These are phyloP conservation scores for Debaryomyces fabryi DNA, from an alignment of 1,139 yeast species.

Conservation along the genomic window DNA sequence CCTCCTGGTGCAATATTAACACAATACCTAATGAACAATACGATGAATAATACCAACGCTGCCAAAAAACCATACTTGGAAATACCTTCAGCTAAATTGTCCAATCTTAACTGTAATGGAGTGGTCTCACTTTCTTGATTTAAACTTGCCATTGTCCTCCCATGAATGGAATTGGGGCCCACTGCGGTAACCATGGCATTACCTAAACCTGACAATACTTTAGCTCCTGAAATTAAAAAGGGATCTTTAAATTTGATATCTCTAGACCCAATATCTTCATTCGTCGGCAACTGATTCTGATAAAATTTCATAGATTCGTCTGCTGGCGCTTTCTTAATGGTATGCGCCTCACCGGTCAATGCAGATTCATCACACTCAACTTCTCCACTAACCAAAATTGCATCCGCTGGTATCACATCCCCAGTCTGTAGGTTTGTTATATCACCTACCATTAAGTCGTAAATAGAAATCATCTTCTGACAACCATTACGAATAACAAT, in stretches of 20 bases:
- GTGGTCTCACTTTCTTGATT: conserved; percentile 78
- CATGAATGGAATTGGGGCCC: conserved; percentile 86
- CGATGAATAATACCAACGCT: conserved; percentile 75
- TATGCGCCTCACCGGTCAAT: conserved; percentile 90
- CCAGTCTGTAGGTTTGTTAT: conserved; percentile 85
- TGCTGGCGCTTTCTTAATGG: conserved; percentile 69
- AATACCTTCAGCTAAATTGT: conserved; percentile 85
- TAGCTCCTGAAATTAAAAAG: conserved; percentile 88
- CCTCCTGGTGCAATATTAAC: conserved; percentile 64
- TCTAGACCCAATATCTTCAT: conserved; percentile 55
- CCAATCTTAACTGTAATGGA: conserved; percentile 84
- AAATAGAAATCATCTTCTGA: conserved; percentile 70
- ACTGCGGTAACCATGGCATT: conserved; percentile 86
- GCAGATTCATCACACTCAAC: conserved; percentile 92
- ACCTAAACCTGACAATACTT: conserved; percentile 84
- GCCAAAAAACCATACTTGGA: conserved; percentile 91
- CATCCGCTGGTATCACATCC: conserved; percentile 90
- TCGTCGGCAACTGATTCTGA: conserved; percentile 30
- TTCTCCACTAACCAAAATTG: conserved; percentile 72
- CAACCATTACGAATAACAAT: conserved; percentile 75
- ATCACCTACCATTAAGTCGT: conserved; percentile 85
- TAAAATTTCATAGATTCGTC: conserved; percentile 43
- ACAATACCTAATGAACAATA: conserved; percentile 75
- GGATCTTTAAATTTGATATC: conserved; percentile 62
- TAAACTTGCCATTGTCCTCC: conserved; percentile 84